A percentile compares a stretch with the other conserved stretches of the same genome.
Evolutionary conservation across 805 yeast species (phyloP).

Genomic region (Jamesozyma hellenica): DNA sequence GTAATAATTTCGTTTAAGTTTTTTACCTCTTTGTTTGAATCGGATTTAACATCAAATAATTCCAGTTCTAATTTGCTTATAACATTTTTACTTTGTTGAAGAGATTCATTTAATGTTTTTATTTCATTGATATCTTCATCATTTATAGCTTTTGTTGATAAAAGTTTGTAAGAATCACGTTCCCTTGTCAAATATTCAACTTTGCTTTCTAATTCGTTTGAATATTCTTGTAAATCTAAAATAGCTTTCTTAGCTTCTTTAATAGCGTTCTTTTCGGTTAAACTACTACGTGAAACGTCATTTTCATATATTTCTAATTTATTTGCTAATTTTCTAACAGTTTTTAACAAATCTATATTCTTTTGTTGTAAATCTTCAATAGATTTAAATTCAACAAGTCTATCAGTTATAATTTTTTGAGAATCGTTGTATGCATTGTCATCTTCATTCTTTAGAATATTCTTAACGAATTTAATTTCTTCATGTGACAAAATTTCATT

Average conservation of each 20-base stretch:
- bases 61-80: neutral
- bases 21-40: neutral
- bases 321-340: slow-evolving; percentile 62
- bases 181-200: slow-evolving; percentile 47
- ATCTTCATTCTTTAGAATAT: slow-evolving; percentile 32
- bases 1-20: neutral
- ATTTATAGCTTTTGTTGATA: slow-evolving; percentile 3
- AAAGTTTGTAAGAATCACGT: slow-evolving; percentile 49
- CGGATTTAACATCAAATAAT: neutral
- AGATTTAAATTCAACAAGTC: slow-evolving; percentile 61
- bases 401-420: slow-evolving; percentile 57
- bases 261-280: slow-evolving; percentile 34
- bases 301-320: slow-evolving; percentile 58
- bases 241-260: slow-evolving; percentile 58
- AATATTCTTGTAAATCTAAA: slow-evolving; percentile 44
- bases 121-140: neutral
- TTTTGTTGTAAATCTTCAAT: slow-evolving; percentile 60
- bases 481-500: slow-evolving; percentile 51
- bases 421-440: slow-evolving; percentile 48
- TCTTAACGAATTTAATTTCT: slow-evolving; percentile 56
- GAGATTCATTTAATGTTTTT: neutral
- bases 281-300: slow-evolving; percentile 13
- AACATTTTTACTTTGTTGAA: neutral
- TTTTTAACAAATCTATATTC: slow-evolving; percentile 60
- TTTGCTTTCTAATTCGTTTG: slow-evolving; percentile 39